Evolutionary conservation across 441 rosid species (phyloP).

Genomic region (Mallotus repandus): DNA sequence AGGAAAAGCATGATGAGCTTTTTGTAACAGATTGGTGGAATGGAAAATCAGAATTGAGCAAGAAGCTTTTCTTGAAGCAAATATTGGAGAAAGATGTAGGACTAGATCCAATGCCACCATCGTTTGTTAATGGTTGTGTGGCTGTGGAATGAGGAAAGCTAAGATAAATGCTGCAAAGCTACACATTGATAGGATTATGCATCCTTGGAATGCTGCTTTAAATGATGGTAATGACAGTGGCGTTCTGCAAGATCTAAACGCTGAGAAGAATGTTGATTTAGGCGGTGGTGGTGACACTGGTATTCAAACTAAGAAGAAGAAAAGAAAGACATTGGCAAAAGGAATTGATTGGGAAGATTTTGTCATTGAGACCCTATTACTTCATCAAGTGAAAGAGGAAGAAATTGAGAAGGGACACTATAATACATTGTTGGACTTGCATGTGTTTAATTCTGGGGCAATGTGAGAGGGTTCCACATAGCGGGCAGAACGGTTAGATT

Average conservation of each 20-base stretch:
- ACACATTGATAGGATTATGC: constrained; percentile 50
- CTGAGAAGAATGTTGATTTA: neutral
- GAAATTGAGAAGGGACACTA: constrained; percentile 88
- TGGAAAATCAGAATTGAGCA: constrained; percentile 72
- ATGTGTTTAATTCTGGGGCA: constrained; percentile 64
- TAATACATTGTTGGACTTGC: constrained; percentile 59
- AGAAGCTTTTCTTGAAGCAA: constrained; percentile 60
- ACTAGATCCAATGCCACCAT: constrained; percentile 61
- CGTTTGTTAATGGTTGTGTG: constrained; percentile 51
- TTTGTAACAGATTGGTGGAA: constrained; percentile 68
- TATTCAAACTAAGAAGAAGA: constrained; percentile 33
- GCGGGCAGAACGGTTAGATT: neutral
- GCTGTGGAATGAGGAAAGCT: constrained; percentile 50
- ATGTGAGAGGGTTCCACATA: constrained; percentile 14
- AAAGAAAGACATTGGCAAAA: constrained; percentile 39
- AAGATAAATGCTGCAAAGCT: constrained; percentile 71
- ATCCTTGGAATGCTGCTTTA: constrained; percentile 32
- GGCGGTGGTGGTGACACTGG: constrained; percentile 10
- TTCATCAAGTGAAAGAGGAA: constrained; percentile 68
- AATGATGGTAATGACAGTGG: constrained; percentile 6
- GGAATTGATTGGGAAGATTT: constrained; percentile 85
- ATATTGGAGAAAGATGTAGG: constrained; percentile 80
- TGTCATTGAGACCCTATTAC: constrained; percentile 72
- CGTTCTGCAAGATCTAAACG: constrained; percentile 7
- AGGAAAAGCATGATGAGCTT: constrained; percentile 29